These are phyloP conservation scores for Phyllosticta citriasiana DNA, from an alignment of 2,329 filamentous ascomycete species.

Conservation along the genomic window DNA sequence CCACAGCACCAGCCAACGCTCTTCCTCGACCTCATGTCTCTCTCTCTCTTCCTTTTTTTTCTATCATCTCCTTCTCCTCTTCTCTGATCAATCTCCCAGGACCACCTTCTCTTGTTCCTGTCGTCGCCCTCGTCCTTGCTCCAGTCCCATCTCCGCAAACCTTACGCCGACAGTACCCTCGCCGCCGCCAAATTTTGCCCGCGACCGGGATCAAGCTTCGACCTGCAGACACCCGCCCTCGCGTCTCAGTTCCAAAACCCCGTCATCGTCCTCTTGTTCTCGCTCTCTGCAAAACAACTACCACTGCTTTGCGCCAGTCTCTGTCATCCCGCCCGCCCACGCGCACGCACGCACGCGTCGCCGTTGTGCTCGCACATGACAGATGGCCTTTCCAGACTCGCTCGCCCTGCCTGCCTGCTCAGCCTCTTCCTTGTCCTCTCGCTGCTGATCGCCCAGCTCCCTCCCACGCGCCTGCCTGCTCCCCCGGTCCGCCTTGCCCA, in stretches of 20 bases:
- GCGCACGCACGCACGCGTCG: not conserved
- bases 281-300: not conserved
- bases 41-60: not conserved
- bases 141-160: not conserved
- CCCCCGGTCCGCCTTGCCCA: slow-evolving; percentile 7
- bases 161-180: not conserved
- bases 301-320: not conserved
- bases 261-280: not conserved
- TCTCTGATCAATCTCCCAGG: not conserved
- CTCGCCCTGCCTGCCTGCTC: not conserved
- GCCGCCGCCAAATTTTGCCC: not conserved
- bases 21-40: not conserved
- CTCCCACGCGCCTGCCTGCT: not conserved
- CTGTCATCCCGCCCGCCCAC: not conserved
- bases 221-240: not conserved
- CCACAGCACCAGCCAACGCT: too few relatives aligned
- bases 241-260: not conserved
- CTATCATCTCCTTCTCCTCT: not conserved
- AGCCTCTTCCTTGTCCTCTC: slow-evolving; percentile 9
- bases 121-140: not conserved
- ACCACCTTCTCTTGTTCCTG: not conserved
- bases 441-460: not conserved
- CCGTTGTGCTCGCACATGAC: not conserved
- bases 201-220: not conserved
- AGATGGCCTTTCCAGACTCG: not conserved